A percentile compares a stretch with the other conserved stretches of the same genome.
Conservation (phyloP, 2,329 filamentous ascomycete genomes). For the Orbilia blumenaviensis region DNA sequence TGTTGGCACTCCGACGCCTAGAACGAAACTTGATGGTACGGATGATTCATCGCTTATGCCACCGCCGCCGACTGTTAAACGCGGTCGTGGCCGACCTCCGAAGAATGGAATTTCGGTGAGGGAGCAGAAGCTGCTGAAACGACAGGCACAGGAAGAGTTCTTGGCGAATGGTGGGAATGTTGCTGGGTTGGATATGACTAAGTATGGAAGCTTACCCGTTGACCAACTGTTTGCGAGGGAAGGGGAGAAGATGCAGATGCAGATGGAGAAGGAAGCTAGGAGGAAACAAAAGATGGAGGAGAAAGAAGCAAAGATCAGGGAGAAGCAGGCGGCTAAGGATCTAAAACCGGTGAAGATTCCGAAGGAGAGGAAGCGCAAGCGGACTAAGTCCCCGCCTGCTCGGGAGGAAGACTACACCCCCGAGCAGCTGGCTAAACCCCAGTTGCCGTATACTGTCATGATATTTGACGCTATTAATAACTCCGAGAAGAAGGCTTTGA, state of each 20-base stretch:
- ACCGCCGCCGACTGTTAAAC: conserved; percentile 31
- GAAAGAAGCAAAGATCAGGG: conserved; percentile 51
- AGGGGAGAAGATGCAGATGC: conserved; percentile 42
- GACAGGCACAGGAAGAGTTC: conserved; percentile 55
- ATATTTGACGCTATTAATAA: conserved; percentile 68
- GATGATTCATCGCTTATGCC: conserved; percentile 54
- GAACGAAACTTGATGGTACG: conserved; percentile 37
- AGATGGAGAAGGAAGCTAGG: conserved; percentile 37
- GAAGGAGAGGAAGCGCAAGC: conserved; percentile 61
- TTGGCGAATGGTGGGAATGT: conserved; percentile 55
- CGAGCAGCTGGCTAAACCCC: conserved; percentile 75
- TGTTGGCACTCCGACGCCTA: conserved; percentile 51
- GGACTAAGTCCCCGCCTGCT: conserved; percentile 67
- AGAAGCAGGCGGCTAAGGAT: conserved; percentile 42
- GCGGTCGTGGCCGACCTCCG: conserved; percentile 51
- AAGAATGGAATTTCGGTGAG: conserved; percentile 53
- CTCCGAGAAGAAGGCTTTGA: conserved; percentile 65
- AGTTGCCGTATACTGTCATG: conserved; percentile 68
- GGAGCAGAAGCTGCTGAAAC: conserved; percentile 54
- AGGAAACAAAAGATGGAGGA: conserved; percentile 55
- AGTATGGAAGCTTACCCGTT: conserved; percentile 34
- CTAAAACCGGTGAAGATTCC: conserved; percentile 41
- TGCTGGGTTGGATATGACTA: conserved; percentile 47
- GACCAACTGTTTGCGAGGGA: conserved; percentile 35
- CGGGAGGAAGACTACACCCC: conserved; percentile 65